Base-by-base conservation (phyloP, 2,329 filamentous ascomycete genomes). In the Nakataea oryzae region DNA sequence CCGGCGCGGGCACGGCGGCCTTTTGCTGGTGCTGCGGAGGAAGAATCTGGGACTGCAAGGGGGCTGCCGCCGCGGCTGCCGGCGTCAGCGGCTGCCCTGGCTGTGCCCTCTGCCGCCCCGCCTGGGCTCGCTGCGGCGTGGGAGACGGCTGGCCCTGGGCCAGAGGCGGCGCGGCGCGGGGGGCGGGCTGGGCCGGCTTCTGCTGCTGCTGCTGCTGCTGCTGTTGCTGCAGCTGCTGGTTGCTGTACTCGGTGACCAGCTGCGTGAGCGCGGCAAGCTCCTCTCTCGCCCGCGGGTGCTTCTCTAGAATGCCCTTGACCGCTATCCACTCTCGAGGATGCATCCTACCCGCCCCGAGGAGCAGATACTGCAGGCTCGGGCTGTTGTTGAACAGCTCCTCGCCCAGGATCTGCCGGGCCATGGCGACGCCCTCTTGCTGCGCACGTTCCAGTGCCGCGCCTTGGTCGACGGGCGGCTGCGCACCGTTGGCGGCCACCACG, bases 81-180 rank as follows among this genome's bases (percentile, higher is more conserved):
- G 17, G 29, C 34, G 57, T 17, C 57, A 29, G 32, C 32, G 32
- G 41, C 27, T 60, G 58, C 5, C 41, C 30, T 12, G 32, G 58
- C 32, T 59, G 41, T 30, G 29, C 26, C 47, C 54, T 32, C 28
- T 17, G 34, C n/a, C 13, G 8, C 30, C 12, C 29, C 27, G 58
- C 14, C 27, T 30, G 59, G 28, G 17, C 26, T 14, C 50, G 59
- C 57, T 59, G 30, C 6, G 30, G 34, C 29, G 58, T 34, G 12
- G 57, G 32, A 7, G 32, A 26, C 11, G 57, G 30, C 13, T 32
- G 5, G 12, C 74, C 72, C 65, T 84, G 80, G 3, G 72, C 69
- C 27, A 64, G 62, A 24, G 27, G 34, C 9, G 76, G 76, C 64
- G n/a, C n/a, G n/a, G n/a, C n/a, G n/a, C n/a, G n/a, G n/a, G n/a